A percentile compares a stretch with the other conserved stretches of the same genome.
phyloP scores from a whole-genome alignment of 1,139 yeast species.

The Yamadazyma sp. region DNA sequence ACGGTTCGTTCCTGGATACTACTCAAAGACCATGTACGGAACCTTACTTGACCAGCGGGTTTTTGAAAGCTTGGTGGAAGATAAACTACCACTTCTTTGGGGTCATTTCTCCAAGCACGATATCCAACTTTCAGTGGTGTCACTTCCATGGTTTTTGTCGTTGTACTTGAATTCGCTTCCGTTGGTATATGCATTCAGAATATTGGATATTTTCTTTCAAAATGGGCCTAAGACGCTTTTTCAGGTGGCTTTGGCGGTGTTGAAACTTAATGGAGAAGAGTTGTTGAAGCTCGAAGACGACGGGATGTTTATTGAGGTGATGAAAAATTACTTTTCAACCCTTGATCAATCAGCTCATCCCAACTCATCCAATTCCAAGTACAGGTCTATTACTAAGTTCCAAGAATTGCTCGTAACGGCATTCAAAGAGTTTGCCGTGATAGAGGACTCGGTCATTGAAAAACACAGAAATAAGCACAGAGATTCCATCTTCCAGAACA shows the following conservation, averaged over 20 bases:
- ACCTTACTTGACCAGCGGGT: conserved; percentile 92
- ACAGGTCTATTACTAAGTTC: conserved; percentile 72
- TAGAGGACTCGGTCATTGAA: conserved; percentile 72
- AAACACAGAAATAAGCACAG: conserved; percentile 72
- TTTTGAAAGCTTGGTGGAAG: conserved; percentile 84
- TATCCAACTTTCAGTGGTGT: conserved; percentile 91
- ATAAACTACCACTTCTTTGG: conserved; percentile 87
- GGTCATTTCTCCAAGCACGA: conserved; percentile 76
- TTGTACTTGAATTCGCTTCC: conserved; percentile 93
- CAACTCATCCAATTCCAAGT: conserved; percentile 61
- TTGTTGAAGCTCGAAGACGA: conserved; percentile 82
- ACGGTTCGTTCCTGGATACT: conserved; percentile 87
- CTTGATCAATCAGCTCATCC: conserved; percentile 84
- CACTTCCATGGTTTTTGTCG: conserved; percentile 95
- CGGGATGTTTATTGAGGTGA: conserved; percentile 82
- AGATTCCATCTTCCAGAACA: conserved; percentile 76
- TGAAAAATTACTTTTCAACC: conserved; percentile 77
- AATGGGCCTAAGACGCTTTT: conserved; percentile 89
- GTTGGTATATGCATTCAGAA: conserved; percentile 85
- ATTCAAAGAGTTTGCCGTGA: conserved; percentile 80
- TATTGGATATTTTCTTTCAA: conserved; percentile 85
- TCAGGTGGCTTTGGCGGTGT: conserved; percentile 88
- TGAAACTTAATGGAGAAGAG: conserved; percentile 84
- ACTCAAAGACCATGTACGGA: conserved; percentile 97
- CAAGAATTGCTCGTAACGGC: conserved; percentile 91